Conservation (phyloP, 2,329 filamentous ascomycete species). For the Pseudogymnoascus sp. region DNA sequence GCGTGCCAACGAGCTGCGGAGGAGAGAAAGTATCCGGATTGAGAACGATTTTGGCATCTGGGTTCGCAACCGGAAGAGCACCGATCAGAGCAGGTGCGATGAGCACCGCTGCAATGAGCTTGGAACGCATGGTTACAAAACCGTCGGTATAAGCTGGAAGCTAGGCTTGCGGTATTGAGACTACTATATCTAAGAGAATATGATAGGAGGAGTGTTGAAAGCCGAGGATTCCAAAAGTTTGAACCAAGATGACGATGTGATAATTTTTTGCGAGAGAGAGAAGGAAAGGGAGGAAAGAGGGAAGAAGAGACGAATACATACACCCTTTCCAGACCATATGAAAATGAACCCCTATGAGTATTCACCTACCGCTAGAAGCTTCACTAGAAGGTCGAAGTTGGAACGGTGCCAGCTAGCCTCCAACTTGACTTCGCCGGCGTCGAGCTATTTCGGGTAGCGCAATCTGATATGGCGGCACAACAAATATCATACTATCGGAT, state of each 20-base stretch:
- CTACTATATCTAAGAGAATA: not conserved
- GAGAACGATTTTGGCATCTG: not conserved
- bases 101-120: constrained; percentile 1
- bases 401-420: not conserved
- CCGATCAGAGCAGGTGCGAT: not conserved
- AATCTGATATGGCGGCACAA: not conserved
- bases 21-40: not conserved
- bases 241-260: not conserved
- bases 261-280: not conserved
- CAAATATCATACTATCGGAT: not conserved
- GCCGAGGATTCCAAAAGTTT: not conserved
- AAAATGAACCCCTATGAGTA: not conserved
- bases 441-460: not conserved
- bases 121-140: not conserved
- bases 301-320: not conserved
- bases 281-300: not conserved
- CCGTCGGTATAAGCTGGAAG: not conserved
- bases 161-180: not conserved
- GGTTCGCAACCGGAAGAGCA: not conserved
- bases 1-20: not conserved
- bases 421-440: not conserved
- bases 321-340: not conserved
- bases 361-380: not conserved
- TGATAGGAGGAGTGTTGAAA: not conserved
- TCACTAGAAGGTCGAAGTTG: not conserved